Evolutionary conservation across 1,284 basidiomycete species (phyloP).

Genomic region (Fomitopsis betulina): DNA sequence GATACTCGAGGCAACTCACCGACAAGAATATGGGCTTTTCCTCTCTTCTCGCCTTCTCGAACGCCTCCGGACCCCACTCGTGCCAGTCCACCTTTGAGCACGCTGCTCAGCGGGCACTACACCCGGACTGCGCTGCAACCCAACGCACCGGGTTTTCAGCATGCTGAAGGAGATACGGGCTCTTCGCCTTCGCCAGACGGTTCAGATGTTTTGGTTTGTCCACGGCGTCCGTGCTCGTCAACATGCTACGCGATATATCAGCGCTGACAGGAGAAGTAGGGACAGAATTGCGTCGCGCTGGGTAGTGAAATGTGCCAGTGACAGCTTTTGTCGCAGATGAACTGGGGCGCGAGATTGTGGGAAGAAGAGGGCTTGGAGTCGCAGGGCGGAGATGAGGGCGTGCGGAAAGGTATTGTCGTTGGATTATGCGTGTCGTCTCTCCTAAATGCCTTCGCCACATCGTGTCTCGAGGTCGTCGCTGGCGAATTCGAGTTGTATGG

Average conservation of each 20-base stretch:
- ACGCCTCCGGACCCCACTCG: constrained; percentile 38
- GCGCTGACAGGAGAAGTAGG: not conserved
- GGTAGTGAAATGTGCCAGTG: too few species aligned
- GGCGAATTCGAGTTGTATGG: too few species aligned
- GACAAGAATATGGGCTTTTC: constrained; percentile 41
- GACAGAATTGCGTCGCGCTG: too few species aligned
- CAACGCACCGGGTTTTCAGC: constrained; percentile 35
- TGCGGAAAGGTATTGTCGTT: not conserved
- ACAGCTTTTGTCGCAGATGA: too few species aligned
- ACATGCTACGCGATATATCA: not conserved
- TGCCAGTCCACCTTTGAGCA: constrained; percentile 33
- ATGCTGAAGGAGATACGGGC: constrained; percentile 41
- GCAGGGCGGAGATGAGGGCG: too few species aligned
- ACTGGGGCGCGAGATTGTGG: too few species aligned
- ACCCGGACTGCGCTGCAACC: too few species aligned
- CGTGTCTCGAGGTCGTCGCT: too few species aligned
- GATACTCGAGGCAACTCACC: constrained; percentile 10
- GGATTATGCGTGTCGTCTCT: not conserved
- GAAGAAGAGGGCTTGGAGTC: too few species aligned
- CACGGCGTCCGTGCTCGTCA: not conserved
- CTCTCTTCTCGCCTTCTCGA: constrained; percentile 32
- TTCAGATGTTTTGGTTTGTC: constrained; percentile 19
- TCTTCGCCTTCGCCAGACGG: constrained; percentile 33
- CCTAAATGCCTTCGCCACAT: too few species aligned
- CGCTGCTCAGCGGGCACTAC: too few species aligned